Evolutionary conservation across 257 asterid species (phyloP).

Genomic region (Solanum arcanum): DNA sequence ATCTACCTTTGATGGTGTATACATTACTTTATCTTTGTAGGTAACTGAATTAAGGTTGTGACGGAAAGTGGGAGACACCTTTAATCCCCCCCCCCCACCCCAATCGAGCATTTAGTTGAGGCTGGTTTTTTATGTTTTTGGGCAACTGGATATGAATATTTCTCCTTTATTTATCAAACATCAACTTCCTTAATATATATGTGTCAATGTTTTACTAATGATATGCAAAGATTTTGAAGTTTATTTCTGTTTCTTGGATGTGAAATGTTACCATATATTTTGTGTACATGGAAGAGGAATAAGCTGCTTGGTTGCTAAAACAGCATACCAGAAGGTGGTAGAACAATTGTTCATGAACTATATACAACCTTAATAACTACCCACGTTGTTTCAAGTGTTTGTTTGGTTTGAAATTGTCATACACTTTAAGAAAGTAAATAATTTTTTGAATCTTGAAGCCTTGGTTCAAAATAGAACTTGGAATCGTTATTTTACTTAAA

Average conservation of each 20-base stretch:
- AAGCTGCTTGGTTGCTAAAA: not conserved
- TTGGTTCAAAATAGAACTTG: too few relatives aligned
- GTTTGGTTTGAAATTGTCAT: too few relatives aligned
- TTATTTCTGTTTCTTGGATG: not conserved
- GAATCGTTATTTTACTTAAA: too few relatives aligned
- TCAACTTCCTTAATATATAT: not conserved
- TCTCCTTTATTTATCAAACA: not conserved
- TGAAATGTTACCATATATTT: not conserved
- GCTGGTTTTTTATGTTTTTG: not conserved
- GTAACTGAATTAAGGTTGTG: constrained; percentile 86
- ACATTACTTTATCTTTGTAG: constrained; percentile 9
- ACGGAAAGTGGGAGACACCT: constrained; percentile 92
- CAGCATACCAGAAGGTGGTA: not conserved
- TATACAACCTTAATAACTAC: not conserved
- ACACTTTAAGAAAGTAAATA: too few relatives aligned
- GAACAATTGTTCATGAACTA: not conserved
- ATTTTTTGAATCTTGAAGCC: too few relatives aligned
- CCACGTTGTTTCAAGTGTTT: too few relatives aligned
- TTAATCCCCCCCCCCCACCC: constrained; percentile 47
- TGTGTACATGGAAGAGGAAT: not conserved
- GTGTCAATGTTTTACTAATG: not conserved
- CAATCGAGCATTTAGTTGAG: constrained; percentile 36
- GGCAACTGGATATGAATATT: not conserved
- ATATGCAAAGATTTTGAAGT: not conserved
- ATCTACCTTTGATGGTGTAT: not conserved